A percentile compares a stretch with the other conserved stretches of the same genome.
phyloP scores from a whole-genome alignment of 2,329 filamentous ascomycete genomes.

The Berkeleyomyces basicola region DNA sequence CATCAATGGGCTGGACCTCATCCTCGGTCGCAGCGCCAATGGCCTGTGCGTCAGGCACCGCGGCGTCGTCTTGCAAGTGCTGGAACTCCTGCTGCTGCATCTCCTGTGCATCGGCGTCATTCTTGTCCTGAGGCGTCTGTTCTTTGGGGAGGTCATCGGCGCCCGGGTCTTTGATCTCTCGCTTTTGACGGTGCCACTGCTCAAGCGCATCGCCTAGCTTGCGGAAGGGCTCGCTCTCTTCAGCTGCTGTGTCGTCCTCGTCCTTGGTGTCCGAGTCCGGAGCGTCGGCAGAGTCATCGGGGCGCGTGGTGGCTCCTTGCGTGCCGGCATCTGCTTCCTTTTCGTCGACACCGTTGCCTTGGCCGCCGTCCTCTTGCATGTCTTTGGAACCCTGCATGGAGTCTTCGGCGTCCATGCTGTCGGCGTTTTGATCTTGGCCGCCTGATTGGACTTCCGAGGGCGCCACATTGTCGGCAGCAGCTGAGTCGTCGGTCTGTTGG shows the following conservation, averaged over 20 bases:
- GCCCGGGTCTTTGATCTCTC: constrained; percentile 49
- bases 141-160: constrained; percentile 28
- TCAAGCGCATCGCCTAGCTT: constrained; percentile 88
- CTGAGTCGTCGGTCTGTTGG: constrained; percentile 21
- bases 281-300: constrained; percentile 29
- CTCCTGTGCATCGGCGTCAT: constrained; percentile 27
- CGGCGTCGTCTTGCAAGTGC: constrained; percentile 73
- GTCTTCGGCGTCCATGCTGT: constrained; percentile 45
- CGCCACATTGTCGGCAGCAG: constrained; percentile 22
- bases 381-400: constrained; percentile 42
- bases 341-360: constrained; percentile 47
- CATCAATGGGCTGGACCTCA: constrained; percentile 69
- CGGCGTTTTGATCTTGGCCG: constrained; percentile 37
- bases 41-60: constrained; percentile 73
- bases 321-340: constrained; percentile 47
- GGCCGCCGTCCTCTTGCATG: constrained; percentile 48
- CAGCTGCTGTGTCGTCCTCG: constrained; percentile 29
- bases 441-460: constrained; percentile 38
- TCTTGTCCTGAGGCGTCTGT: constrained; percentile 31
- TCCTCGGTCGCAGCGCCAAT: constrained; percentile 79
- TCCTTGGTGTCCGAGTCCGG: constrained; percentile 27
- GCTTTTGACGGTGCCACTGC: constrained; percentile 78
- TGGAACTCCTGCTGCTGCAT: constrained; percentile 76
- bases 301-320: constrained; percentile 37
- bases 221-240: constrained; percentile 60